Evolutionary conservation across 2,329 filamentous ascomycete species (phyloP), one percentile per base, ranked within the genome.

Genomic region (Ophiostoma himal-ulmi): DNA sequence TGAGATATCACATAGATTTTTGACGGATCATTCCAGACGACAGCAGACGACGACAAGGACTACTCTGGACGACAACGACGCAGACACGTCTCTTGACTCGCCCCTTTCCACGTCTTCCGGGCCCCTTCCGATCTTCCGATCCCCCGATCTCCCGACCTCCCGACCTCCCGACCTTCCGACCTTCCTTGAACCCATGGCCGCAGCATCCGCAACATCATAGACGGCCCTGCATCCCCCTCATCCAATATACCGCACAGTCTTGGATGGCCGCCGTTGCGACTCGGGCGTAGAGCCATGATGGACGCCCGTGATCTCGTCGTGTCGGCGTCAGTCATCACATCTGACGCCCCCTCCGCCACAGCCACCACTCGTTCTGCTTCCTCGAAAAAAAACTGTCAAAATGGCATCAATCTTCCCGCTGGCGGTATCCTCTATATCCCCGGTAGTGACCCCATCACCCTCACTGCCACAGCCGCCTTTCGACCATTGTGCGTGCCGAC

Each of bases 391-490:
- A 57, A 60, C 69, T 84, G 82, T 77, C 78, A 80, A 41, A 79
- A 81, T 62, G 65, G 65, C 39, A 78, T 79, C 70, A 78, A 81
- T 70, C 77, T 85, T 41, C 81, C 83, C 3, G 79, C 80, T 69
- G 79, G 79, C 71, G 83, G 82, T 69, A 76, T 84, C 67, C 76
- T 86, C 73, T 82, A 84, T 71, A 77, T 90, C 70, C 79, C 80
- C 70, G 81, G 83, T 73, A 83, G 82, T 74, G 82, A 85, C 70
- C 81, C 84, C 74, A 82, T 90, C 75, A 89, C 85, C 64, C 83
- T 92, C 74, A 83, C 84, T 67, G 80, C 83, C 71, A 82, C 86
- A 72, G 86, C 86, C 75, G 79, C 89, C 73, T 91, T 88, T 79
- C 83, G 83, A 44, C 86, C 87, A 11, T 78, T 81, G 69, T 90